Evolutionary conservation across 2,329 filamentous ascomycete genomes (phyloP), one percentile per base, ranked within the genome.

Genomic region (Bertia moriformis): DNA sequence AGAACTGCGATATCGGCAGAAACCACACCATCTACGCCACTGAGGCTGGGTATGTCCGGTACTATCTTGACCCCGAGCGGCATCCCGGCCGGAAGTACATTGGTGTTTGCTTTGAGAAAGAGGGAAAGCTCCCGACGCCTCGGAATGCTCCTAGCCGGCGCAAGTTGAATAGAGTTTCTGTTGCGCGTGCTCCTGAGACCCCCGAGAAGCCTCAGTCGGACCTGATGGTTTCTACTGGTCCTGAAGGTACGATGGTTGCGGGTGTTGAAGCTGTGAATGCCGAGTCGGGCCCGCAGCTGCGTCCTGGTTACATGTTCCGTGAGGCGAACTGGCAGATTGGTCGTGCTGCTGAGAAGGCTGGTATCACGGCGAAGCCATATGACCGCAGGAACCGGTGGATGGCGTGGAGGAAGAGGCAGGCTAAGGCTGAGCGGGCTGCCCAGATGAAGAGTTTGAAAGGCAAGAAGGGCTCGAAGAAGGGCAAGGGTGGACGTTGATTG

Each of bases 261-360:
- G 17, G 32, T 18, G 32, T 35, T 13, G 10, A 10, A 7, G 32
- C 32, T 18, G 15, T 15, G 7, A 10, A 18, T 10, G 32, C 32
- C 15, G 32, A 7, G 10, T 14, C 32, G 7, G 32, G 32, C 10
- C 32, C 15, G 7, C 32, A 35, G 35, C 47, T 73, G 44, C 62
- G 67, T 41, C 65, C 68, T 3, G 72, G 74, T 3, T 78, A 79
- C 50, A 73, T 74, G 60, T 78, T 71, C 52, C 63, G 78, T 45
- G 67, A 78, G 56, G 63, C 71, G 4, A 83, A 83, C 54, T 79
- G 73, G 72, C 60, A 74, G 56, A 81, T 82, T 63, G 77, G 77
- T 40, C 59, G 74, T 4, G 66, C 67, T 19, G 74, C 72, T 4
- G 74, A 82, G 57, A 66, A 65, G 52, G 69, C 69, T 18, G 69